Evolutionary conservation across 805 yeast species (phyloP), one percentile per base, ranked within the genome.

Genomic region (Sungouiella blattae): DNA sequence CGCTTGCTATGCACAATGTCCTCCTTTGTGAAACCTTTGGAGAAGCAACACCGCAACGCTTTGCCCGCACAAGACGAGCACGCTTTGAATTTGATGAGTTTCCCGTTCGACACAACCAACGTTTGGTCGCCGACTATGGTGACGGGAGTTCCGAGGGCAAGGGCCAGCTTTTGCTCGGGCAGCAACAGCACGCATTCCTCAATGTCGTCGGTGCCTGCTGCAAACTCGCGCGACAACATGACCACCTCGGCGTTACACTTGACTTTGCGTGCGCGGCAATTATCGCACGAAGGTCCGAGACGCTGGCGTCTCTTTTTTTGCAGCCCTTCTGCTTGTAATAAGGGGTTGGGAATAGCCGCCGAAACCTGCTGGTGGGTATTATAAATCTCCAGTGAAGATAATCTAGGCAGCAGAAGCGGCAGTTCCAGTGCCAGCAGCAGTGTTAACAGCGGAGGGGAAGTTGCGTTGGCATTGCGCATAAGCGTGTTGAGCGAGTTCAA

Each of bases 271-370:
- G 74, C 51, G 35, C 88, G 66, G 55, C 91, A 83, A 31, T 74
- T 62, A 53, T 83, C 88, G 57, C 91, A 83, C 26, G 84, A 77
- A 3, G 88, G 88, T 0, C 91, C 88, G 13, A 75, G 64, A 40
- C 91, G 62, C 58, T 83, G 89, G 47, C 87, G 62, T 43, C 73
- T 60, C 46, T 62, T 64, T 15, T 47, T 43, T 23, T 60, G 32
- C 5, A 21, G 12, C 2, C 32, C 5, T 7, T 33, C 35, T 27
- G 35, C 34, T 14, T 35, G 28, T 31, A 12, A 11, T 11, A 23
- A 28, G 28, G 5, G 32, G 11, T 27, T 16, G 16, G 22, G 22
- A 11, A 22, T 21, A 6, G 3, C 14, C 12, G 25, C 9, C n/a
- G 13, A 9, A 7, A 6, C 13, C 6, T 20, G 9, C 9, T 20